These are phyloP conservation scores for Brettanomyces anomalus DNA, from an alignment of 805 yeast species.

Conservation along the genomic window DNA sequence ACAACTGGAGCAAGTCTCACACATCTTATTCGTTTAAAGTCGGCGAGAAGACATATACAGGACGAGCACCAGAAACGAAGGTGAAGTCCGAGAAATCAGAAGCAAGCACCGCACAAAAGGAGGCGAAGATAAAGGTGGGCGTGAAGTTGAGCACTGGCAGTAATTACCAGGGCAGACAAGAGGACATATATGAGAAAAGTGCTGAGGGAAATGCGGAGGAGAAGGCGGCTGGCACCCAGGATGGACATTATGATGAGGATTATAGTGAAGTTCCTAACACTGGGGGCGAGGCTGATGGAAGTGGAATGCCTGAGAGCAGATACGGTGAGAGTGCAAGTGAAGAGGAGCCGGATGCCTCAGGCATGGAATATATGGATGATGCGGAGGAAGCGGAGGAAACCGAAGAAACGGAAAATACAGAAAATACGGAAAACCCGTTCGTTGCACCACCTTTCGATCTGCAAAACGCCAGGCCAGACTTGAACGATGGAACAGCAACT, in stretches of 20 bases:
- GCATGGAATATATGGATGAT: background rate
- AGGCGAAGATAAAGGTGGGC: background rate
- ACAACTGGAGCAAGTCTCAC: conserved; percentile 17
- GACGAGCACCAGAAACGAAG: conserved; percentile 13
- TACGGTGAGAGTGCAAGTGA: too few relatives aligned
- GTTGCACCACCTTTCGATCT: background rate
- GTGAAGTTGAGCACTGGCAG: background rate
- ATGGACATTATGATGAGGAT: background rate
- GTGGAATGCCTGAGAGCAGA: too few relatives aligned
- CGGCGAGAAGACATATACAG: conserved; percentile 20
- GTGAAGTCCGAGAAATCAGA: conserved; percentile 1
- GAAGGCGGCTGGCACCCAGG: background rate
- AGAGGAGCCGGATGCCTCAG: background rate
- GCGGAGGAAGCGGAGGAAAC: background rate
- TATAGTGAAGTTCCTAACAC: background rate
- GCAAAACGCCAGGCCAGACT: background rate
- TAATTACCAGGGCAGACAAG: too few relatives aligned
- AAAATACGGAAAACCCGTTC: background rate
- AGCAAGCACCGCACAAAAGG: background rate
- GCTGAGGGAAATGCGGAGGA: too few relatives aligned
- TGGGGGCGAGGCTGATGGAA: background rate
- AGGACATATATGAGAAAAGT: too few relatives aligned
- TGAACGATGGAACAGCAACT: conserved; percentile 11
- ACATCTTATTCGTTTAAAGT: conserved; percentile 21
- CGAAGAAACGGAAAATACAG: conserved; percentile 1